Percentiles rank a stretch among this genome's conserved stretches.
These are phyloP conservation scores for Lipomyces starkeyi DNA, from an alignment of 805 yeast species.

Conservation along the genomic window DNA sequence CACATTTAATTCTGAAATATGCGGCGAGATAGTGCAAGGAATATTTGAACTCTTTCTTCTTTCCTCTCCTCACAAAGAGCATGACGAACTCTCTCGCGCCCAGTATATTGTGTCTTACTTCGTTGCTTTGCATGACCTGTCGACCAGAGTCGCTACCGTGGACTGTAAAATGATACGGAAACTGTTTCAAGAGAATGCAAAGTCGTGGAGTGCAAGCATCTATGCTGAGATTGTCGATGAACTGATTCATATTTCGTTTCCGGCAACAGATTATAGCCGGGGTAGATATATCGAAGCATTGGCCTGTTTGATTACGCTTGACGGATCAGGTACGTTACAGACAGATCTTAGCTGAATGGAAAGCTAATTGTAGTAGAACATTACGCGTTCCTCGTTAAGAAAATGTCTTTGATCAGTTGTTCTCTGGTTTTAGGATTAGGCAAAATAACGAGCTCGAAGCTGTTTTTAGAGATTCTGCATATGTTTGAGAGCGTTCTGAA, in stretches of 20 bases:
- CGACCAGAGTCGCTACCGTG: neutral
- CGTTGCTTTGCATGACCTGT: conserved; percentile 10
- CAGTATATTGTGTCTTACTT: conserved; percentile 1
- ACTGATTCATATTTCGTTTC: conserved; percentile 2
- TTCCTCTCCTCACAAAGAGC: neutral
- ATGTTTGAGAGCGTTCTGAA: conserved; percentile 53
- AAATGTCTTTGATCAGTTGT: conserved; percentile 15
- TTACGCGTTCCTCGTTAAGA: conserved; percentile 6
- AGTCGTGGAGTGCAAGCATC: conserved; percentile 3
- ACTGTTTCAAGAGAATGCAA: conserved; percentile 9
- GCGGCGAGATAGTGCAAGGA: conserved; percentile 10
- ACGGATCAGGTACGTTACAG: neutral
- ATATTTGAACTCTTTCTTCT: conserved; percentile 15
- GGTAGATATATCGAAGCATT: conserved; percentile 10
- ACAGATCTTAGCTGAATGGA: neutral
- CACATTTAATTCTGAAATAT: neutral
- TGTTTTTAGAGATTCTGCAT: conserved; percentile 39
- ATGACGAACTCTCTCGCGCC: neutral
- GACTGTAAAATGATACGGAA: neutral
- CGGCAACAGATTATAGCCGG: neutral
- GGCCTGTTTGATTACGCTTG: conserved; percentile 3
- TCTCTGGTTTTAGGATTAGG: conserved; percentile 35
- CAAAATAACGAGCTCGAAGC: conserved; percentile 40
- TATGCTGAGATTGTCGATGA: neutral
- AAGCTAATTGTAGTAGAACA: neutral